Conservation (phyloP, 164 flowering plant genomes). For the Chloranthus sessilifolius region DNA sequence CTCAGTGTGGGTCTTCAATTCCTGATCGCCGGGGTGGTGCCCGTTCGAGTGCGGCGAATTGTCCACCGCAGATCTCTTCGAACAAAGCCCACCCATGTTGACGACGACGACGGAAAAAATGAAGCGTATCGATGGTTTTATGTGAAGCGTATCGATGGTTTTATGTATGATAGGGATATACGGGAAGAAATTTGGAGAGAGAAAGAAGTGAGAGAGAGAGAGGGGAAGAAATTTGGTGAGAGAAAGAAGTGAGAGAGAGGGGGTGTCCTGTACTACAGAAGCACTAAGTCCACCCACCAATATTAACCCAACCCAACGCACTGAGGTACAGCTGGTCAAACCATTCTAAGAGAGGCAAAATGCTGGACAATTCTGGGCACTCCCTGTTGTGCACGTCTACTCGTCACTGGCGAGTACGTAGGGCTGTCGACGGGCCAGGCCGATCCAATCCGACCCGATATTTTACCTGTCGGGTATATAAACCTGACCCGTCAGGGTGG, state of each 20-base stretch:
- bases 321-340: constrained; percentile 1
- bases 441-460: too few species aligned
- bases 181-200: too few species aligned
- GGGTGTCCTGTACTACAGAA: background rate
- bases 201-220: background rate
- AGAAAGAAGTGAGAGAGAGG: background rate
- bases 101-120: background rate
- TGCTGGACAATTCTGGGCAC: too few species aligned
- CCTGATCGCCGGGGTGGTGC: constrained; percentile 20
- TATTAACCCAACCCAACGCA: constrained; percentile 3
- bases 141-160: background rate
- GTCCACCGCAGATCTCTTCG: constrained; percentile 59
- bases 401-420: too few species aligned
- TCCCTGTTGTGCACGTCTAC: too few species aligned
- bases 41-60: constrained; percentile 46
- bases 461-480: too few species aligned
- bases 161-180: background rate
- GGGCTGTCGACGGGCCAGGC: too few species aligned
- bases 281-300: constrained; percentile 15
- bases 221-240: background rate
- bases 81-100: constrained; percentile 85
- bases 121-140: background rate
- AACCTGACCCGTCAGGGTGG: too few species aligned
- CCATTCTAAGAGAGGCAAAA: too few species aligned
- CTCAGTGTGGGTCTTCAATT: constrained; percentile 21